These are phyloP conservation scores for Gossypioides kirkii DNA, from an alignment of 345 rosid genomes.

Conservation along the genomic window DNA sequence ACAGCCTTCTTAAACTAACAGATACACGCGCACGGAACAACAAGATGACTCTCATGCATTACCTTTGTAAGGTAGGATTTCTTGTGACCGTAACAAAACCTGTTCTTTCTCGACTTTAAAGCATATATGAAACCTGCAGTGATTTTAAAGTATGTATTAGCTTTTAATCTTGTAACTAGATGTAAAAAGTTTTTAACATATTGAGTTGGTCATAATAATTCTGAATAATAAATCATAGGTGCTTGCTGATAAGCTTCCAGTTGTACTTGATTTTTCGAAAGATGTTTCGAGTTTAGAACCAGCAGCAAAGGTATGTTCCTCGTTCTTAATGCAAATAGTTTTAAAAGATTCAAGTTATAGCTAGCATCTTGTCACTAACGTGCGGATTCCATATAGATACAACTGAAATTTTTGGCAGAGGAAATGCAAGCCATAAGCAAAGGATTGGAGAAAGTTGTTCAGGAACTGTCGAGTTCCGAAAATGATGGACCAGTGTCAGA, in stretches of 20 bases:
- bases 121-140: neutral
- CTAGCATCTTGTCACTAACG: neutral
- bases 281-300: conserved; percentile 64
- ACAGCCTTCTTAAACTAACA: conserved; percentile 90
- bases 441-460: conserved; percentile 88
- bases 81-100: neutral
- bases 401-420: conserved; percentile 90
- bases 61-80: conserved; percentile 79
- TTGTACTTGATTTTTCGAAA: conserved; percentile 71
- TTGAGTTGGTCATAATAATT: neutral
- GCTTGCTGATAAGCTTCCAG: conserved; percentile 83
- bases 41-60: conserved; percentile 95
- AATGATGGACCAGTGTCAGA: conserved; percentile 81
- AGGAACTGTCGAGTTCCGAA: conserved; percentile 77
- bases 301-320: conserved; percentile 31
- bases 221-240: conserved; percentile 47
- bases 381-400: conserved; percentile 45
- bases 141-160: neutral
- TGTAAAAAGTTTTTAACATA: neutral
- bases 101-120: neutral
- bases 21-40: conserved; percentile 85
- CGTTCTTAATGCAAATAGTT: neutral
- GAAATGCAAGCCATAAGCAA: conserved; percentile 99
- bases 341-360: neutral
- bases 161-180: neutral